Conservation (phyloP, 2,329 filamentous ascomycete genomes). For the Chrysoporthe austroafricana region DNA sequence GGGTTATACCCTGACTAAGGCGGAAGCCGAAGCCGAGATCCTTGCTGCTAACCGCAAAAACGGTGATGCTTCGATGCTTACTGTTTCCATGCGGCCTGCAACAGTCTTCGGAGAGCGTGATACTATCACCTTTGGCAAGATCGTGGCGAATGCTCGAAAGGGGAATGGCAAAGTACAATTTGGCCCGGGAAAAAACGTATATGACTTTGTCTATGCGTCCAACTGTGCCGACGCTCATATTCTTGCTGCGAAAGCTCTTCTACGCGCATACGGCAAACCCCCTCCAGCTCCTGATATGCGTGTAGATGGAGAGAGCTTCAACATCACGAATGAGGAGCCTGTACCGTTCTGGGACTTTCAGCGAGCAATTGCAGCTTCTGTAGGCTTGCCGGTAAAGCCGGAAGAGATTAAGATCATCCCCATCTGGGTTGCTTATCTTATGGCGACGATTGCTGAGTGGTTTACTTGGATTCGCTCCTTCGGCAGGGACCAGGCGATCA, state of each 20-base stretch:
- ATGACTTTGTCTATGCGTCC: slow-evolving; percentile 36
- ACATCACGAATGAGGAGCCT: slow-evolving; percentile 39
- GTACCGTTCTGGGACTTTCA: slow-evolving; percentile 41
- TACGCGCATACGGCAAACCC: slow-evolving; percentile 32
- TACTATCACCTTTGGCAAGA: slow-evolving; percentile 28
- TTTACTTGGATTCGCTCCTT: slow-evolving; percentile 28
- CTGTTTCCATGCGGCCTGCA: slow-evolving; percentile 28
- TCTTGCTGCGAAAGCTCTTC: slow-evolving; percentile 36
- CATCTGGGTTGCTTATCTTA: slow-evolving; percentile 31
- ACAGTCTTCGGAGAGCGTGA: slow-evolving; percentile 31
- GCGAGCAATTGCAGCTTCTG: slow-evolving; percentile 32
- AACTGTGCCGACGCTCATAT: slow-evolving; percentile 36
- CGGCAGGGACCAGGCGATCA: slow-evolving; percentile 25
- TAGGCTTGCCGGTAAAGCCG: slow-evolving; percentile 32
- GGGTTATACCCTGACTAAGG: slow-evolving; percentile 33
- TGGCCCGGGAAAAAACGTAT: slow-evolving; percentile 37
- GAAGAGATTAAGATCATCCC: slow-evolving; percentile 33
- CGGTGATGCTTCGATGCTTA: slow-evolving; percentile 29
- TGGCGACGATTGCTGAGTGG: slow-evolving; percentile 36
- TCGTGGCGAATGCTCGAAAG: slow-evolving; percentile 28
- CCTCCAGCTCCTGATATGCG: slow-evolving; percentile 28
- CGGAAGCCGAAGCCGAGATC: slow-evolving; percentile 30
- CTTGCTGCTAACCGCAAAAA: slow-evolving; percentile 29
- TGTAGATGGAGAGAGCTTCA: slow-evolving; percentile 41
- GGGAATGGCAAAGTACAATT: slow-evolving; percentile 31